These are phyloP conservation scores for Pleurotus ostreatus DNA, from an alignment of 768 basidiomycete genomes.

Conservation along the genomic window DNA sequence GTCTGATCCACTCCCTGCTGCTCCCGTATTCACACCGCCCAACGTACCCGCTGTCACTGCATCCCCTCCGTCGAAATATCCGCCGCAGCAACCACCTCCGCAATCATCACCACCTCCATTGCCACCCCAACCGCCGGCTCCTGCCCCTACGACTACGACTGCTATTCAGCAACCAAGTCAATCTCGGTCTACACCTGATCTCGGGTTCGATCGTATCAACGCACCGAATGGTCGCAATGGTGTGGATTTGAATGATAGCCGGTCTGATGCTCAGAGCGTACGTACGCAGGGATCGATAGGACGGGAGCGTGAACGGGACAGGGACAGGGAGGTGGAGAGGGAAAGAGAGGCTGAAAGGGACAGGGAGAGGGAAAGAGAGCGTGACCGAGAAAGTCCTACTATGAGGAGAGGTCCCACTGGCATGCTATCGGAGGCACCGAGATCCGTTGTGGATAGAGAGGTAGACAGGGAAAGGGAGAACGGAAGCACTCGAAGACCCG, in stretches of 20 bases:
- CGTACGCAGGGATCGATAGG: neutral
- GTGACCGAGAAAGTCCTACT: neutral
- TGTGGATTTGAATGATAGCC: neutral
- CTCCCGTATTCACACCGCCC: slow-evolving; percentile 13
- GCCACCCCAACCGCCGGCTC: slow-evolving; percentile 17
- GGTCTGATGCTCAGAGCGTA: slow-evolving; percentile 1
- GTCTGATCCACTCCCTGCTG: neutral
- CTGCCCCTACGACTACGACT: neutral
- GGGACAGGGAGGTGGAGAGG: neutral
- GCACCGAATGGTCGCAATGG: neutral
- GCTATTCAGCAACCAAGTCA: slow-evolving; percentile 1
- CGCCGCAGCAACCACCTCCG: slow-evolving; percentile 32
- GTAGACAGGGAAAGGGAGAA: neutral
- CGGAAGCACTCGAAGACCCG: neutral
- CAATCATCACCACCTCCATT: slow-evolving; percentile 17
- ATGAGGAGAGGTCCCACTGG: too few species aligned
- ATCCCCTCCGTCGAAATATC: slow-evolving; percentile 48
- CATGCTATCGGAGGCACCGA: too few species aligned
- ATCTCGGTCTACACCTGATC: neutral
- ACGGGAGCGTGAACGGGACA: neutral
- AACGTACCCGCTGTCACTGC: slow-evolving; percentile 38
- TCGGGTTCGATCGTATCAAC: neutral
- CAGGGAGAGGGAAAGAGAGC: neutral
- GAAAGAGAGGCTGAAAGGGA: neutral
- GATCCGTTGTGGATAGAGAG: too few species aligned